Conservation (phyloP, 352 stramenopile genomes). For the Pelagophyceae sp. region DNA sequence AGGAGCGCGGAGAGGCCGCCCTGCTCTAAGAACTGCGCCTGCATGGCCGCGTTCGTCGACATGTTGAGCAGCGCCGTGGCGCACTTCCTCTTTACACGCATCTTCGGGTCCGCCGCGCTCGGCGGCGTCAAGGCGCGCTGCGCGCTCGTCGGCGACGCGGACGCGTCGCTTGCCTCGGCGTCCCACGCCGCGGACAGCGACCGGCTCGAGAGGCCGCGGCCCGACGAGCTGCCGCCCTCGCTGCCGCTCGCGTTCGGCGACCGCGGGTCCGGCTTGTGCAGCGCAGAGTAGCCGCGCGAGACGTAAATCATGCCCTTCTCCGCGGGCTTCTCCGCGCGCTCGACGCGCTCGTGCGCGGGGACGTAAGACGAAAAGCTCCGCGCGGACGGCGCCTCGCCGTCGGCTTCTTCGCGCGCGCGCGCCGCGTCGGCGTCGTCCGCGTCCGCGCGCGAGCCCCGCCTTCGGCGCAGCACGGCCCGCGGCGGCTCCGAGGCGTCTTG, state of each 20-base stretch:
- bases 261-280: background rate
- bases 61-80: constrained; percentile 39
- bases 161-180: background rate
- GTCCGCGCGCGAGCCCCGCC: too few species aligned
- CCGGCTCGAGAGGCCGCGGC: background rate
- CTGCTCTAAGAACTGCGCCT: constrained; percentile 36
- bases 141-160: background rate
- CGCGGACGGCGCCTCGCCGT: background rate
- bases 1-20: constrained; percentile 26
- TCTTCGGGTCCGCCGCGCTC: background rate
- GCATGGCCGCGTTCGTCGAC: constrained; percentile 33
- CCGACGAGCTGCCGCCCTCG: background rate
- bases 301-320: constrained; percentile 16
- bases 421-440: background rate
- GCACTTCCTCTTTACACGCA: constrained; percentile 38
- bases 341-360: background rate
- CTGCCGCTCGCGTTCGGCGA: background rate
- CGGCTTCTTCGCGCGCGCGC: background rate
- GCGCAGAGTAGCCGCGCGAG: background rate
- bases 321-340: background rate
- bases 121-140: constrained; percentile 14
- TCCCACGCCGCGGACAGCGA: background rate
- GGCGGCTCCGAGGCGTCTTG: too few species aligned
- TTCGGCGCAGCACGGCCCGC: too few species aligned
- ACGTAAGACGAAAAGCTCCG: background rate